These are phyloP conservation scores for Eutypella sp. DNA, from an alignment of 2,329 filamentous ascomycete species.

Conservation along the genomic window DNA sequence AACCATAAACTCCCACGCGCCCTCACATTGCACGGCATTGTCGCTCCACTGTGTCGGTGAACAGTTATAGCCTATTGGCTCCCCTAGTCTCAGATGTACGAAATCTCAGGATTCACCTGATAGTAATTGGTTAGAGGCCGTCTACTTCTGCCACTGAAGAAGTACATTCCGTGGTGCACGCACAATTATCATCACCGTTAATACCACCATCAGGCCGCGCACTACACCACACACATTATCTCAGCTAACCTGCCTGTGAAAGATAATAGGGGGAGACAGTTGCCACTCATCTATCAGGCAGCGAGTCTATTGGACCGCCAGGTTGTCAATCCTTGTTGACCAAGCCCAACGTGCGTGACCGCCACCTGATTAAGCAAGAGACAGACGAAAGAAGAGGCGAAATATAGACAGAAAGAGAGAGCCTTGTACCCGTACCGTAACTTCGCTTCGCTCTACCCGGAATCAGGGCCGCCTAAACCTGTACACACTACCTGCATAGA, in stretches of 20 bases:
- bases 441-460: neutral
- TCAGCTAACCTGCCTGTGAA: neutral
- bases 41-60: conserved; percentile 22
- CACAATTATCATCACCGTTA: neutral
- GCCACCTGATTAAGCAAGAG: neutral
- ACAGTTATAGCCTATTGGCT: conserved; percentile 19
- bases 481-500: neutral
- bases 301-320: neutral
- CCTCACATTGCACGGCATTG: conserved; percentile 23
- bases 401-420: too few species aligned
- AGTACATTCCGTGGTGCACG: too few species aligned
- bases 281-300: neutral
- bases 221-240: neutral
- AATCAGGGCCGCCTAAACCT: neutral
- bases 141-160: too few species aligned
- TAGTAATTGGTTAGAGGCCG: neutral
- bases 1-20: conserved; percentile 27
- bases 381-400: too few species aligned
- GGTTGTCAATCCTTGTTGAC: neutral
- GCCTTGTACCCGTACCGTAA: neutral
- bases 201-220: neutral
- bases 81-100: conserved; percentile 14
- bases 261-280: neutral
- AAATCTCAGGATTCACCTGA: conserved; percentile 5
- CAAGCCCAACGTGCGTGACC: neutral